Evolutionary conservation across 2,329 filamentous ascomycete species (phyloP), one percentile per base, ranked within the genome.

Genomic region (Alternaria sp.): DNA sequence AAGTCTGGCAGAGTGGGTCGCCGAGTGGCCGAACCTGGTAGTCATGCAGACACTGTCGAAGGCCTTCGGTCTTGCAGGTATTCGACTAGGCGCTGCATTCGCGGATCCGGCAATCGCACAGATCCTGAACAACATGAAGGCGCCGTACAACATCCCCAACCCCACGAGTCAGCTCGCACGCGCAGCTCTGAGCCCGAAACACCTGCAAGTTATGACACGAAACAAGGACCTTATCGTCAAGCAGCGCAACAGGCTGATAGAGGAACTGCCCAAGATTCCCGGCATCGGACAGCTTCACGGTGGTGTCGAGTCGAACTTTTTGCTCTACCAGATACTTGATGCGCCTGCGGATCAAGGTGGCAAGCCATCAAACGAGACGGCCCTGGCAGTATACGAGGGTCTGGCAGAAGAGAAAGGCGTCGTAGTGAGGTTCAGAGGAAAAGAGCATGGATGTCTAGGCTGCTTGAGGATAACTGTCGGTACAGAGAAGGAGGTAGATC

Each of bases 21-120:
- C 87, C 36, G 93, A 97, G 74, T 96, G 92, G 88, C 94, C 94
- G 52, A 99, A 99, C 79, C 85, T 99, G 27, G 93, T 97, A 18
- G 94, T 99, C 59, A 93, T 98, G 92, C 95, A 99, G 84, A 99
- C 95, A 1, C 85, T 98, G n/a, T 97, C 92, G 73, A 99, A 99
- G 80, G 95, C 93, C 0, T 99, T 99, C 75, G 95, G 95, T 28
- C 87, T 99, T 74, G 95, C 95, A 4, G 95, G 94, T 52, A 97
- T 99, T 75, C 86, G 95, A 16, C 85, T 99, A 1, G 95, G 95
- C 48, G 92, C 89, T 8, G 93, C 92, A 0, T 99, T 97, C 76
- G 87, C 92, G 5, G 87, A 89, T 10, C 85, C 89, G 0, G 85
- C 88, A 6, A 90, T 99, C 64, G 93, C 94, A 2, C 80, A 82